These are phyloP conservation scores for Trichoderma orchidacearum DNA, from an alignment of 495 filamentous ascomycete species.

Conservation along the genomic window DNA sequence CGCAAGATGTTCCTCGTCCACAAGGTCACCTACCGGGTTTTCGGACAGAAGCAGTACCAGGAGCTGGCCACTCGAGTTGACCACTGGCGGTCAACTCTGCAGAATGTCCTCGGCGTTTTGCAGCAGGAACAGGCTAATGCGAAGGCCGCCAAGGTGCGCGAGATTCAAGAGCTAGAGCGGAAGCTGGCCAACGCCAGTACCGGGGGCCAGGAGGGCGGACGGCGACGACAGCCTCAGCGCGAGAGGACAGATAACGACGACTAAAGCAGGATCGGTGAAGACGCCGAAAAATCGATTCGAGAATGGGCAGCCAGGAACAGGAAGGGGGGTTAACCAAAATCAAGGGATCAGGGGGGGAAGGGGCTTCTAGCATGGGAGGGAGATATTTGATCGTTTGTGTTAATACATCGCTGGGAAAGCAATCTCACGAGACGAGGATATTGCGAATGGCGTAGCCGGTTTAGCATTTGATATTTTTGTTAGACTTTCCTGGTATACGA, in stretches of 20 bases:
- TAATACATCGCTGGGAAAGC: not conserved
- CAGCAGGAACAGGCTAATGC: constrained; percentile 61
- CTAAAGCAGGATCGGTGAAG: constrained; percentile 8
- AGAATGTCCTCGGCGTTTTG: constrained; percentile 60
- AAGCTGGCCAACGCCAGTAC: constrained; percentile 33
- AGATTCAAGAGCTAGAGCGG: constrained; percentile 41
- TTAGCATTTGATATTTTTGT: constrained; percentile 1
- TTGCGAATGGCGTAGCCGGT: constrained; percentile 1
- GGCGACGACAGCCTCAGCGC: constrained; percentile 12
- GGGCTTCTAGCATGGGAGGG: not conserved
- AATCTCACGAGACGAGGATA: not conserved
- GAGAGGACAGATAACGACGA: constrained; percentile 35
- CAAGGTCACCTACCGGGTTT: constrained; percentile 85
- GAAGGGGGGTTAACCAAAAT: not conserved
- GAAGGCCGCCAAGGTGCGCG: constrained; percentile 42
- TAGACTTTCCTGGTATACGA: not conserved
- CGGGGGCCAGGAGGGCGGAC: constrained; percentile 16
- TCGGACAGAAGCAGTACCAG: constrained; percentile 95
- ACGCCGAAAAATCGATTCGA: not conserved
- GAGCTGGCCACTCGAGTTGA: constrained; percentile 82
- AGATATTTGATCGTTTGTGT: not conserved
- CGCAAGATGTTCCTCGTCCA: constrained; percentile 89
- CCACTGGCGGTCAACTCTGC: constrained; percentile 71
- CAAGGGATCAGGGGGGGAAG: not conserved
- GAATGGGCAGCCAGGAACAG: constrained; percentile 1